Evolutionary conservation across 2,329 filamentous ascomycete genomes (phyloP).

Genomic region (Aspergillus flavus): DNA sequence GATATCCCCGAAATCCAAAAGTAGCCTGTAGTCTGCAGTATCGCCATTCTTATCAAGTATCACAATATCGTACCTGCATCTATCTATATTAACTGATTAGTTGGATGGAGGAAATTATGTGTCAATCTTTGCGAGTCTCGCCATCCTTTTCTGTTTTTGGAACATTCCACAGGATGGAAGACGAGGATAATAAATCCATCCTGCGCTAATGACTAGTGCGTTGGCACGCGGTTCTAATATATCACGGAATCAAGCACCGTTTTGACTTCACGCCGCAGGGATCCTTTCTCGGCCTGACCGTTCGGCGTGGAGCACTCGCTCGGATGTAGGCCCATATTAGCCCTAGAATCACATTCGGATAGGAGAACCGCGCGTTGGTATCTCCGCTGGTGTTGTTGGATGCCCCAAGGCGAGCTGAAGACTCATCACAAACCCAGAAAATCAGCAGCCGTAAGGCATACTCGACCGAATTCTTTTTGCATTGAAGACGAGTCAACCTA

Average conservation of each 20-base stretch:
- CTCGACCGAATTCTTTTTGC: background rate
- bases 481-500: background rate
- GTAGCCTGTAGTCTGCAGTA: background rate
- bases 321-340: background rate
- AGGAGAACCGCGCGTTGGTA: background rate
- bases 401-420: background rate
- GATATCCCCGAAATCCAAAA: constrained; percentile 2
- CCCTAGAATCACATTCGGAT: background rate
- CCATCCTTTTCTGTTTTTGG: background rate
- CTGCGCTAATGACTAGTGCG: background rate
- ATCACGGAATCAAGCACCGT: background rate
- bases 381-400: background rate
- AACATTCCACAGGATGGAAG: background rate
- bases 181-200: background rate
- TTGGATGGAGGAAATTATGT: background rate
- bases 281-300: background rate
- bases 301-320: background rate
- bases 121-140: background rate
- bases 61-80: constrained; percentile 10
- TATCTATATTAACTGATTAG: constrained; percentile 4
- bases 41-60: constrained; percentile 8
- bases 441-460: background rate
- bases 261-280: background rate
- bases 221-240: background rate
- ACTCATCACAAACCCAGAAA: background rate